Evolutionary conservation across 371 early-diverging fungal genomes (phyloP), one percentile per base, ranked within the genome.

Genomic region (Mucor saturninus): DNA sequence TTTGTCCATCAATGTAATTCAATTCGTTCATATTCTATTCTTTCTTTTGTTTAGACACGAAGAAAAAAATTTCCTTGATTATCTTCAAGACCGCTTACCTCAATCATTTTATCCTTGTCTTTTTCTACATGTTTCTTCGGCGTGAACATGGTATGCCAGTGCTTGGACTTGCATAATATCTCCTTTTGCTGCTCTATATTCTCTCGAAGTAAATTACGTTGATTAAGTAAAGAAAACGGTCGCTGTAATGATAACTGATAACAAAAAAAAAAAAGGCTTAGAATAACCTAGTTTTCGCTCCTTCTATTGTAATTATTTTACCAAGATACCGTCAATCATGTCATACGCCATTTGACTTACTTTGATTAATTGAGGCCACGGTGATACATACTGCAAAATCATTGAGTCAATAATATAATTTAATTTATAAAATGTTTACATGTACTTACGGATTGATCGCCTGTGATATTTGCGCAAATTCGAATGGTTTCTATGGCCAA

Each of bases 111-210:
- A 11, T 66, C 64, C 54, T 80, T 75, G 14, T 68, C 64, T 28
- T 62, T 52, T 14, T 73, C 76, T 0, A 70, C 57, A 32, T 65
- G 51, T 37, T 59, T 69, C n/a, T 68, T 69, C 9, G 66, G 55
- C n/a, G 74, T 65, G 32, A 80, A 73, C 0, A 80, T 45, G 6
- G 56, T 64, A 32, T 75, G 75, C 79, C 79, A 78, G 8, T 61
- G 48, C 26, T 73, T 69, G 5, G 65, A 64, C 35, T 62, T 69
- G 48, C 65, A 54, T 15, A 76, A 52, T 30, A 54, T 32, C 40
- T 75, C 80, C 31, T 75, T 73, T 67, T 79, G 72, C 21, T 62
- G 43, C 35, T 79, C 79, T 13, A 79, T 65, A 7, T 57, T 49
- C 14, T 52, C 51, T 40, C 64, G 62, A 4, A 75, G 48, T 29